Conservation (phyloP, 2,329 filamentous ascomycete species). For the Cladophialophora psammophila region DNA sequence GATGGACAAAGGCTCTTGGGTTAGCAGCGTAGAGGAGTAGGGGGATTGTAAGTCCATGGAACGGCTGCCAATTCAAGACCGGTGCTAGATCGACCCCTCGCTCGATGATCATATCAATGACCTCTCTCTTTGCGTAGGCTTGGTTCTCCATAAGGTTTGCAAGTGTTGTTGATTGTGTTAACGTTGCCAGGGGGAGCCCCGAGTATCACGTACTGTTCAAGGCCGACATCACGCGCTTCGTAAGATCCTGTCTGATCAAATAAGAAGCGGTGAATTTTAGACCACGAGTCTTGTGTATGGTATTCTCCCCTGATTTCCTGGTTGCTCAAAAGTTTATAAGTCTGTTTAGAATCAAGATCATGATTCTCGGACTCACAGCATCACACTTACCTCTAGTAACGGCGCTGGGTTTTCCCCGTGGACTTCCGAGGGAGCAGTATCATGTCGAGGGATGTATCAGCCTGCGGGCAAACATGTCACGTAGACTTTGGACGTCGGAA, state of each 20-base stretch:
- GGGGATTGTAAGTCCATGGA: neutral
- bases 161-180: neutral
- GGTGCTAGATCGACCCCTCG: neutral
- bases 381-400: neutral
- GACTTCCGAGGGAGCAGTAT: neutral
- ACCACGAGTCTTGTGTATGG: neutral
- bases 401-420: neutral
- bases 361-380: neutral
- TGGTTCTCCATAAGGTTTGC: neutral
- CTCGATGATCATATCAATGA: neutral
- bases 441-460: neutral
- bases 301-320: neutral
- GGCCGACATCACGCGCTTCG: neutral
- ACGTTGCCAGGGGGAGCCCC: neutral
- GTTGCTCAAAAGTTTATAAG: neutral
- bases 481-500: neutral
- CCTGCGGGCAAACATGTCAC: neutral
- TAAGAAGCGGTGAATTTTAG: neutral
- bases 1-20: conserved; percentile 1
- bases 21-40: neutral
- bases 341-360: neutral
- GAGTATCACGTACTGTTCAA: neutral
- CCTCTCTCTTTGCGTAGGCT: neutral
- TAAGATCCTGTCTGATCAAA: neutral
- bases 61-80: neutral